Conservation (phyloP, 495 filamentous ascomycete species). For the Penicillium mononematosum region DNA sequence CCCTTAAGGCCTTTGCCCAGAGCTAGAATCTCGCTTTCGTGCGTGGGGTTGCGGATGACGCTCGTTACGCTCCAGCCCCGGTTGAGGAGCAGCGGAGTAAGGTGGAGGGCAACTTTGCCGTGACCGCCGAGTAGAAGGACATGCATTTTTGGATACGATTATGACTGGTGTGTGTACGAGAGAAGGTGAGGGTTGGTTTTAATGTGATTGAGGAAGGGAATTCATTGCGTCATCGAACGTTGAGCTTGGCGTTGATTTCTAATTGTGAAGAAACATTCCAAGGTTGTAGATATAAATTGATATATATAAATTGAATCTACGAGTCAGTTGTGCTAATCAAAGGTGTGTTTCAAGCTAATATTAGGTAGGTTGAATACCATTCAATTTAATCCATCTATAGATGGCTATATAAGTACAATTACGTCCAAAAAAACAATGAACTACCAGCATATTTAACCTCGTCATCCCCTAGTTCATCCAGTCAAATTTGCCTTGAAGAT, state of each 20-base stretch:
- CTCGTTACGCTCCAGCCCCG: constrained; percentile 73
- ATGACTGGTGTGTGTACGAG: background rate
- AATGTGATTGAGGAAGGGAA: background rate
- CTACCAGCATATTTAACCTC: background rate
- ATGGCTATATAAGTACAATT: background rate
- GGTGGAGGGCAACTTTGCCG: constrained; percentile 73
- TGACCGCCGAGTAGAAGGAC: constrained; percentile 79
- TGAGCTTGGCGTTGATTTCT: constrained; percentile 2
- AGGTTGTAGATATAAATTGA: too few species aligned
- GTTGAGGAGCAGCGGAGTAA: constrained; percentile 72
- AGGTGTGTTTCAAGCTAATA: background rate
- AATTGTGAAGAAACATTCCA: background rate
- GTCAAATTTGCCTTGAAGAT: background rate
- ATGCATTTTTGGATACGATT: constrained; percentile 32
- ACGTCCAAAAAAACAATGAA: background rate
- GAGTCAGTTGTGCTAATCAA: background rate
- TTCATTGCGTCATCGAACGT: background rate
- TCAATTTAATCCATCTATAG: background rate
- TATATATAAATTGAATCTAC: background rate
- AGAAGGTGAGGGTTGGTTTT: background rate
- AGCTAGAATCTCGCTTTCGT: constrained; percentile 60
- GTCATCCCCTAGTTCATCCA: background rate
- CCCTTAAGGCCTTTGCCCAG: constrained; percentile 56
- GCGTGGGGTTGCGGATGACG: constrained; percentile 69
- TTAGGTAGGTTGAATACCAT: background rate